phyloP scores from a whole-genome alignment of 805 yeast species.

The Metschnikowia koreensis region DNA sequence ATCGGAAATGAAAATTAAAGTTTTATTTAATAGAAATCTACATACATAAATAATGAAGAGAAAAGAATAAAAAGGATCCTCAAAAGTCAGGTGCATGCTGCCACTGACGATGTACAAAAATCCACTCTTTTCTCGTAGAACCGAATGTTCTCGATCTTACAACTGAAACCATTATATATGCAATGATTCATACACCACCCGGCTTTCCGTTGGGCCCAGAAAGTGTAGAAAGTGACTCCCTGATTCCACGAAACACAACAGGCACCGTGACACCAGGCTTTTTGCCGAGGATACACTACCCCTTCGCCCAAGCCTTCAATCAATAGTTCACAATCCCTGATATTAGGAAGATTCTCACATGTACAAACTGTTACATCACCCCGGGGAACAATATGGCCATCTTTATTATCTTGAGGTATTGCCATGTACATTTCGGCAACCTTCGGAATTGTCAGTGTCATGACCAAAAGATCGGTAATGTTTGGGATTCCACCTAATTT shows the following conservation, averaged over 20 bases:
- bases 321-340: neutral
- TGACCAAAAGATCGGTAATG: neutral
- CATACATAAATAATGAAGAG: too few species aligned
- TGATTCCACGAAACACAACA: neutral
- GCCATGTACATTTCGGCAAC: neutral
- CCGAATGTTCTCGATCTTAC: neutral
- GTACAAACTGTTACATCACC: neutral
- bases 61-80: too few species aligned
- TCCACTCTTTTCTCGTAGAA: neutral
- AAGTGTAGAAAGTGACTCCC: neutral
- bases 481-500: neutral
- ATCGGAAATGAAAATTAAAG: too few species aligned
- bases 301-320: neutral
- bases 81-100: neutral
- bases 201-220: neutral
- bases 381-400: too few species aligned
- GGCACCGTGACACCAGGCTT: neutral
- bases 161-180: neutral
- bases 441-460: neutral
- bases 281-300: neutral
- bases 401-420: neutral
- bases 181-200: neutral
- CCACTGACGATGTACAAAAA: neutral
- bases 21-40: too few species aligned
- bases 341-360: neutral